Percentiles rank a stretch among this genome's conserved stretches.
phyloP scores from a whole-genome alignment of 495 filamentous ascomycete genomes.

The Podospora australis region DNA sequence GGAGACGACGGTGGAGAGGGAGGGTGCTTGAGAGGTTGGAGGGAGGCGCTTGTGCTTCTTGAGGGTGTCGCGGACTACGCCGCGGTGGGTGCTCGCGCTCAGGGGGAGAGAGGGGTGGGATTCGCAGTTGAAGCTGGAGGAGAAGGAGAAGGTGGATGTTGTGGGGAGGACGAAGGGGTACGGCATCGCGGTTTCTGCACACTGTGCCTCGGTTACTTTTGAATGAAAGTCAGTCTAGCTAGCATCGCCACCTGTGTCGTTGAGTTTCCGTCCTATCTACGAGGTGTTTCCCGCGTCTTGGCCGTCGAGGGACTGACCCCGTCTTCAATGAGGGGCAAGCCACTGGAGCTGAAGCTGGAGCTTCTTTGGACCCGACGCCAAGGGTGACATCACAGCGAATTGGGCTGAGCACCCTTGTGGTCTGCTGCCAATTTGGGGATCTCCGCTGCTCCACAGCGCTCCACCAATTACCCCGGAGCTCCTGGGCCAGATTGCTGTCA shows the following conservation, averaged over 20 bases:
- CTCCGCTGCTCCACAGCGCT: too few species aligned
- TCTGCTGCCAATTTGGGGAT: too few species aligned
- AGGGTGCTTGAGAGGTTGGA: conserved; percentile 53
- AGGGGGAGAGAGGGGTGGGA: conserved; percentile 81
- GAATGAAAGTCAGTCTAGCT: too few species aligned
- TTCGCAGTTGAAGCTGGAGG: conserved; percentile 58
- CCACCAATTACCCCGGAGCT: too few species aligned
- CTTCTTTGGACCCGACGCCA: neutral
- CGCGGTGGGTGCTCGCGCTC: conserved; percentile 68
- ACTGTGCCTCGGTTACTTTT: too few species aligned
- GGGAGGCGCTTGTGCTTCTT: conserved; percentile 79
- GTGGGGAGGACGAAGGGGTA: conserved; percentile 79
- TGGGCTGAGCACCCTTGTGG: too few species aligned
- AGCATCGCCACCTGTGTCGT: too few species aligned
- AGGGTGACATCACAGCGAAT: conserved; percentile 14
- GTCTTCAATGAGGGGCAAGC: too few species aligned
- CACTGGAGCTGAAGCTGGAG: neutral
- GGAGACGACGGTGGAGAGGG: conserved; percentile 60
- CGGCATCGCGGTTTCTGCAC: conserved; percentile 67
- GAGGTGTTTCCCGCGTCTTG: too few species aligned
- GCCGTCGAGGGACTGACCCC: too few species aligned
- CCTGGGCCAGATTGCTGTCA: too few species aligned
- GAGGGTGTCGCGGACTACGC: conserved; percentile 66
- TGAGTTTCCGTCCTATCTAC: too few species aligned
- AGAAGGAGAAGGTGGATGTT: conserved; percentile 75